Evolutionary conservation across 2,329 filamentous ascomycete species (phyloP).

Genomic region (Zymoseptoria pseudotritici): DNA sequence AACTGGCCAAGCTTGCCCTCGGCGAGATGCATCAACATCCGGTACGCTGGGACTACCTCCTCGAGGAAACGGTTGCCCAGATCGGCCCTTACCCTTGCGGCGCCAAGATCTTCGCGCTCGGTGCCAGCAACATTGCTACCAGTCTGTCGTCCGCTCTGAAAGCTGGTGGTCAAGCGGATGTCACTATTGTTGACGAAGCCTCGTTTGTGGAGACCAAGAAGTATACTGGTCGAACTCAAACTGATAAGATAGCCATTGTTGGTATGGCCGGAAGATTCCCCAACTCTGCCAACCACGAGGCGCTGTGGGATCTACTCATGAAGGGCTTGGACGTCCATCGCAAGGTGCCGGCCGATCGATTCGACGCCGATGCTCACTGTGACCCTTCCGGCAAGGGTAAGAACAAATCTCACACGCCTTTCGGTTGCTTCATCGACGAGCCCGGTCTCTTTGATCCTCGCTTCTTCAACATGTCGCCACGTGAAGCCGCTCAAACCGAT

Average conservation of each 20-base stretch:
- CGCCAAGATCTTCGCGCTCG: constrained; percentile 43
- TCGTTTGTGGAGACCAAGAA: constrained; percentile 34
- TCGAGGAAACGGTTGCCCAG: constrained; percentile 42
- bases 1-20: constrained; percentile 38
- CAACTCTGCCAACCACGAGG: constrained; percentile 61
- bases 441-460: constrained; percentile 72
- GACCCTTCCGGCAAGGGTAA: constrained; percentile 65
- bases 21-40: constrained; percentile 41
- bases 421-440: constrained; percentile 68
- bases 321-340: constrained; percentile 69
- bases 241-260: constrained; percentile 74
- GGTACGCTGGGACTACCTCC: constrained; percentile 43
- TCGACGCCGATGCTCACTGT: constrained; percentile 62
- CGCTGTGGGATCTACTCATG: constrained; percentile 67
- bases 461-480: constrained; percentile 82
- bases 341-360: constrained; percentile 61
- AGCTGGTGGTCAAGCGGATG: constrained; percentile 40
- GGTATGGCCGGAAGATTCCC: constrained; percentile 75
- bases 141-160: constrained; percentile 49
- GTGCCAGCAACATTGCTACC: constrained; percentile 48
- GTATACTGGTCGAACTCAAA: constrained; percentile 40
- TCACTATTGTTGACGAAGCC: constrained; percentile 38
- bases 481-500: constrained; percentile 72
- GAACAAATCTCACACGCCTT: constrained; percentile 71
- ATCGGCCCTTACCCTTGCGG: constrained; percentile 36